Evolutionary conservation across 2,329 filamentous ascomycete genomes (phyloP).

Genomic region (Hypoxylon sp.): DNA sequence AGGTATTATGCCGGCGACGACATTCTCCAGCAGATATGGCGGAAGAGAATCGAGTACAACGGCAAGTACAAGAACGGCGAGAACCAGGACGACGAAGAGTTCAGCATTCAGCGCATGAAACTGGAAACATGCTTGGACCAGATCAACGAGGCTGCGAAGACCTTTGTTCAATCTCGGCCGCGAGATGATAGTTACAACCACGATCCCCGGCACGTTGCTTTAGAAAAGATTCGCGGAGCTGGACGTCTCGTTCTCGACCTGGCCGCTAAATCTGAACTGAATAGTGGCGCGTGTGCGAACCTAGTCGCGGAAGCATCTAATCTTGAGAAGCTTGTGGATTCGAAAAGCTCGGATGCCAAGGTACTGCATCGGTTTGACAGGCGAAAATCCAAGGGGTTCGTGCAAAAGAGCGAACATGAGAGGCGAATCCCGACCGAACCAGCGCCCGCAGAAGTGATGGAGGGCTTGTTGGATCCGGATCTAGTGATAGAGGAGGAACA

Average conservation of each 20-base stretch:
- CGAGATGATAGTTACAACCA: constrained; percentile 28
- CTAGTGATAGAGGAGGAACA: background rate
- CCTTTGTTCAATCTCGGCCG: constrained; percentile 20
- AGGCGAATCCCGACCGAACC: background rate
- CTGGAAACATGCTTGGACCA: constrained; percentile 46
- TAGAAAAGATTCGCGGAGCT: constrained; percentile 43
- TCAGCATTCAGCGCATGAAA: constrained; percentile 45
- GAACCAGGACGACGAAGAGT: constrained; percentile 37
- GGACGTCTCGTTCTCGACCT: constrained; percentile 42
- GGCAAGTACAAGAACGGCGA: constrained; percentile 34
- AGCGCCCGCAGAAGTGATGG: background rate
- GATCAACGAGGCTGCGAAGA: constrained; percentile 41
- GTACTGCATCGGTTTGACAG: constrained; percentile 40
- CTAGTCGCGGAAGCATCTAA: constrained; percentile 46
- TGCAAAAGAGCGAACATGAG: background rate
- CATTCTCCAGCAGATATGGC: constrained; percentile 49
- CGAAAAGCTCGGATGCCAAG: constrained; percentile 30
- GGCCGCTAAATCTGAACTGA: constrained; percentile 38
- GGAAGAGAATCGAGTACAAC: constrained; percentile 43
- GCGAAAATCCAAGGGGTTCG: constrained; percentile 17
- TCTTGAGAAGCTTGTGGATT: constrained; percentile 46
- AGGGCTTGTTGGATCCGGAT: constrained; percentile 7
- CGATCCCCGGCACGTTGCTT: constrained; percentile 43
- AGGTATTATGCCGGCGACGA: constrained; percentile 41
- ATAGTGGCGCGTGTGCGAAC: constrained; percentile 45